Evolutionary conservation across 176 grass and related monocot genomes (phyloP).

Genomic region (Luzula sylvatica): DNA sequence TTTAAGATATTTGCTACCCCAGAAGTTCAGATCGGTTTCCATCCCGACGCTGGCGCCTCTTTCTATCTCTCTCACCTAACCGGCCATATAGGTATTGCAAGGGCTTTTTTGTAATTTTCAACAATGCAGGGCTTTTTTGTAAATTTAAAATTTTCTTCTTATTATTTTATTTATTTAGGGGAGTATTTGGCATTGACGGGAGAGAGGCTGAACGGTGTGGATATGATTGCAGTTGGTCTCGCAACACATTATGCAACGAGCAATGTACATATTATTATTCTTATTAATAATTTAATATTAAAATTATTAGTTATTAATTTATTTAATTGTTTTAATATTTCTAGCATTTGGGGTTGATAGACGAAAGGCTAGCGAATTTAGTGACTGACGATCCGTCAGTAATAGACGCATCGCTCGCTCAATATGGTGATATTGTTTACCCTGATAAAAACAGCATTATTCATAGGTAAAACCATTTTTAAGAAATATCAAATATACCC

Average conservation of each 20-base stretch:
- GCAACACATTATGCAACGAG: conserved; percentile 76
- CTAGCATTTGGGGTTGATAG: conserved; percentile 60
- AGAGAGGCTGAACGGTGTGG: conserved; percentile 66
- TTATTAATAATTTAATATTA: not conserved
- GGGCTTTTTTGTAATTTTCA: conserved; percentile 7
- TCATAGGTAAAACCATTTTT: too few relatives aligned
- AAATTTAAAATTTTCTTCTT: too few relatives aligned
- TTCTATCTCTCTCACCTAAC: conserved; percentile 91
- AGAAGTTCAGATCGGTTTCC: conserved; percentile 94
- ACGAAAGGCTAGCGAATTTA: conserved; percentile 70
- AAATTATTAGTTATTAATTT: conserved; percentile 16
- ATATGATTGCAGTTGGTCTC: conserved; percentile 95
- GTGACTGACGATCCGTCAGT: conserved; percentile 95
- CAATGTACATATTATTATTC: too few relatives aligned
- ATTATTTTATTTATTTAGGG: conserved; percentile 31
- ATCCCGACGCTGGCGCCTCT: conserved; percentile 93
- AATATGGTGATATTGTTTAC: conserved; percentile 86
- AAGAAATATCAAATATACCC: too few relatives aligned
- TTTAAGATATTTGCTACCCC: conserved; percentile 85
- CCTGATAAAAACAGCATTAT: conserved; percentile 79
- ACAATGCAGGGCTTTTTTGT: too few relatives aligned
- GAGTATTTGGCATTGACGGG: conserved; percentile 90
- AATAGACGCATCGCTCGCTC: conserved; percentile 79
- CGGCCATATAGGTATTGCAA: conserved; percentile 74
- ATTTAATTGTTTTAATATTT: conserved; percentile 10